Percentiles rank a stretch among this genome's conserved stretches.
These are phyloP conservation scores for Phytophthora hibernalis DNA, from an alignment of 352 stramenopile species.

Conservation along the genomic window DNA sequence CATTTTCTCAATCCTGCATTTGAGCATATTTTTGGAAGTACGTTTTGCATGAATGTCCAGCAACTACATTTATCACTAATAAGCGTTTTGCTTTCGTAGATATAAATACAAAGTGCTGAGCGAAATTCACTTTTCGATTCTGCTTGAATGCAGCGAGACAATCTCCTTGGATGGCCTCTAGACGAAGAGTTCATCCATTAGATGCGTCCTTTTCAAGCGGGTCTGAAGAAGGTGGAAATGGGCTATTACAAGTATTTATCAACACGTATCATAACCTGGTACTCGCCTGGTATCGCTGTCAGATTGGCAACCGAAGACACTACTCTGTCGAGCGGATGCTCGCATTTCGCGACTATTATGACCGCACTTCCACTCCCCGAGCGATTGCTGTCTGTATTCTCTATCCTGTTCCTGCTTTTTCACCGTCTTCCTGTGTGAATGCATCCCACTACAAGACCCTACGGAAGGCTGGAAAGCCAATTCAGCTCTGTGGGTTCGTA, in stretches of 20 bases:
- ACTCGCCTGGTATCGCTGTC: not conserved
- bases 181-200: not conserved
- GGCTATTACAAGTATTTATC: not conserved
- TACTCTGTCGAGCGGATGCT: constrained; percentile 18
- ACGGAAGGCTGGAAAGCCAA: constrained; percentile 5
- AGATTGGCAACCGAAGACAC: constrained; percentile 1
- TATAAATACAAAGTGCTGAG: not conserved
- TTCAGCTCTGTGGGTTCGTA: constrained; percentile 14
- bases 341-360: constrained; percentile 10
- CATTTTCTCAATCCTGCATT: no score
- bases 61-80: not conserved
- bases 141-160: not conserved
- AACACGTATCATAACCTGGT: not conserved
- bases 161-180: not conserved
- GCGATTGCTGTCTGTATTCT: constrained; percentile 4
- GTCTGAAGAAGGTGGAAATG: not conserved
- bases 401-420: constrained; percentile 8
- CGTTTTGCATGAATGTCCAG: no score
- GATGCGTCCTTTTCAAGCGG: not conserved
- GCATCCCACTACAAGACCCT: constrained; percentile 6
- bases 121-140: not conserved
- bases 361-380: not conserved
- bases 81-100: not conserved
- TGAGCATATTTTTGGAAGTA: no score
- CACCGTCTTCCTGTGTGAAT: constrained; percentile 6